phyloP scores from a whole-genome alignment of 2,329 filamentous ascomycete species.

The Fusarium piperis region DNA sequence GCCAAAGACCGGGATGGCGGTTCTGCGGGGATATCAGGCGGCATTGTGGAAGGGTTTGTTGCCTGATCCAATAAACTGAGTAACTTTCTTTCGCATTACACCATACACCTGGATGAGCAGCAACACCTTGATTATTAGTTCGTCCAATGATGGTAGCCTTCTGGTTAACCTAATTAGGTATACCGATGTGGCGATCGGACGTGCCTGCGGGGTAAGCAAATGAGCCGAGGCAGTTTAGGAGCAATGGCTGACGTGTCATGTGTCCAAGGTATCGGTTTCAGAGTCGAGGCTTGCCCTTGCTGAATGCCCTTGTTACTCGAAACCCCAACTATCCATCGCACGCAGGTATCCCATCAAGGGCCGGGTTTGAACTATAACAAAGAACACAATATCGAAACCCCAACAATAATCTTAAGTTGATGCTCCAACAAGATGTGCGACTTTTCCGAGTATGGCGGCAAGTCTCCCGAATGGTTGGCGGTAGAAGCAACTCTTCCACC shows the following conservation, averaged over 20 bases:
- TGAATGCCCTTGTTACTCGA: background rate
- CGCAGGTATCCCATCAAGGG: too few relatives aligned
- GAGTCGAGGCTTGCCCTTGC: background rate
- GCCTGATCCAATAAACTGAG: background rate
- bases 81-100: background rate
- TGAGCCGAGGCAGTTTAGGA: background rate
- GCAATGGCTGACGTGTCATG: background rate
- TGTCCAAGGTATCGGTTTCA: background rate
- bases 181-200: background rate
- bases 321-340: too few relatives aligned
- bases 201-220: background rate
- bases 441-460: conserved; percentile 50
- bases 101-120: background rate
- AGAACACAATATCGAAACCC: too few relatives aligned
- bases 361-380: too few relatives aligned
- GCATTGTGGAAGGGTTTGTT: conserved; percentile 5
- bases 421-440: conserved; percentile 27
- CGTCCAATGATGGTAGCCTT: background rate
- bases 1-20: conserved; percentile 28
- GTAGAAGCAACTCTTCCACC: conserved; percentile 40
- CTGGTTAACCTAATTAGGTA: background rate
- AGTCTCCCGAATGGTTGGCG: conserved; percentile 56
- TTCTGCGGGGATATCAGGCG: conserved; percentile 1
- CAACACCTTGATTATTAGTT: background rate
- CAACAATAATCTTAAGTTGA: background rate